phyloP scores from a whole-genome alignment of 78 protist species.

The Diacronema lutheri region DNA sequence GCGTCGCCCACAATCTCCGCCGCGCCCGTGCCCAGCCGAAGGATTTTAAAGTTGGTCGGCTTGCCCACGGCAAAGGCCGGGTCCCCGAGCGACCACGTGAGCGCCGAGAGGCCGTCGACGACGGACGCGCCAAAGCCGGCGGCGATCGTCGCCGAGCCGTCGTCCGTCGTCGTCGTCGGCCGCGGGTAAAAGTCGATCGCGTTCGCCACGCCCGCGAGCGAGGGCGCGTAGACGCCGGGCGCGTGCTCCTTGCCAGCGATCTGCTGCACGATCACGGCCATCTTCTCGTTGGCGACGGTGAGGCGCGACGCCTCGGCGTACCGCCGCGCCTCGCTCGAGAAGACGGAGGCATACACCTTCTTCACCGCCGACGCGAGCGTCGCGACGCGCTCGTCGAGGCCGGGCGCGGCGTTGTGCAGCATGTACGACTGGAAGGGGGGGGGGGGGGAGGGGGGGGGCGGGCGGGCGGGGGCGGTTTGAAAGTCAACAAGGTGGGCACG shows the following conservation, averaged over 20 bases:
- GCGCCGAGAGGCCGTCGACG: background rate
- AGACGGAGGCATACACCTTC: background rate
- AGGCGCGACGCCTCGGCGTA: background rate
- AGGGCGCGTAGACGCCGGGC: background rate
- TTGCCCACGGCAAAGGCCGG: background rate
- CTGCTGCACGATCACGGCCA: background rate
- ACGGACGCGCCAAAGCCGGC: background rate
- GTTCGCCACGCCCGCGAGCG: constrained; percentile 10
- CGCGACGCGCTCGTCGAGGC: background rate
- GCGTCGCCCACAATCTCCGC: no score
- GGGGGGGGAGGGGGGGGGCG: no score
- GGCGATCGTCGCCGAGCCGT: background rate
- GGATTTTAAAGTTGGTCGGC: no score
- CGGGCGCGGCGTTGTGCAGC: background rate
- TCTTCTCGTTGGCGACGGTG: background rate
- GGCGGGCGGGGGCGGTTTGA: no score
- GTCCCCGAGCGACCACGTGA: background rate
- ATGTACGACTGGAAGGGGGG: background rate
- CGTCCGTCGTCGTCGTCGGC: background rate
- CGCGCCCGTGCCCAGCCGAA: no score
- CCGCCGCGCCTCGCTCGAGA: background rate
- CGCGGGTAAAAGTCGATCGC: background rate
- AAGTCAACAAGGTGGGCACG: no score
- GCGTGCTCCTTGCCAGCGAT: background rate
- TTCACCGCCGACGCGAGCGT: background rate